These are phyloP conservation scores for Fonsecaea erecta DNA, from an alignment of 2,329 filamentous ascomycete species.

Conservation along the genomic window DNA sequence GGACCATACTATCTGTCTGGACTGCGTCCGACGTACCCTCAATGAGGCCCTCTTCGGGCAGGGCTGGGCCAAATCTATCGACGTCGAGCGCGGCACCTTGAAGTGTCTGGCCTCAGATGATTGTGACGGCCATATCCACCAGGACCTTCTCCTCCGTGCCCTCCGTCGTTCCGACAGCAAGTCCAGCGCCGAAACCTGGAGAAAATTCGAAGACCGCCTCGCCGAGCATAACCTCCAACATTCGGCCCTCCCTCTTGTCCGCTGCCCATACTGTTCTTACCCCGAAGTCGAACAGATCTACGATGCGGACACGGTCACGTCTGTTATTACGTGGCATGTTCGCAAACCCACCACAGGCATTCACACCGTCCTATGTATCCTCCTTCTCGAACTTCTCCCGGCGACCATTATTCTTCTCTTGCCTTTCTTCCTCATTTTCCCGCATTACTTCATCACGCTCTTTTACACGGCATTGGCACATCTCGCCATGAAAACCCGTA, in stretches of 20 bases:
- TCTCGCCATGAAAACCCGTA: slow-evolving; percentile 71
- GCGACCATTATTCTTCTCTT: slow-evolving; percentile 61
- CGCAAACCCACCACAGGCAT: slow-evolving; percentile 58
- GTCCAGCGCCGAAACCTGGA: slow-evolving; percentile 72
- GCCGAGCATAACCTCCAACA: slow-evolving; percentile 76
- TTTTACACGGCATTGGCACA: slow-evolving; percentile 67
- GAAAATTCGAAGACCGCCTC: slow-evolving; percentile 77
- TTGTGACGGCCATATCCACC: slow-evolving; percentile 74
- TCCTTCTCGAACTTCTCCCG: slow-evolving; percentile 52
- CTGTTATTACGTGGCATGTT: slow-evolving; percentile 61
- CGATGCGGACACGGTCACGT: slow-evolving; percentile 53
- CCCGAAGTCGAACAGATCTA: slow-evolving; percentile 84
- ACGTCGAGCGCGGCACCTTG: slow-evolving; percentile 72
- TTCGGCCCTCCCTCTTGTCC: slow-evolving; percentile 74
- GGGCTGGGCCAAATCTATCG: slow-evolving; percentile 81
- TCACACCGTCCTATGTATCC: slow-evolving; percentile 54
- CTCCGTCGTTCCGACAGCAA: slow-evolving; percentile 64
- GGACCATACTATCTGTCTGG: slow-evolving; percentile 59
- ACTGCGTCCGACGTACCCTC: slow-evolving; percentile 79
- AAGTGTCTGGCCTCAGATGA: slow-evolving; percentile 79
- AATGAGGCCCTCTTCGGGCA: slow-evolving; percentile 92
- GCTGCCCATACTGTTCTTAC: slow-evolving; percentile 90
- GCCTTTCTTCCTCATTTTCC: slow-evolving; percentile 57
- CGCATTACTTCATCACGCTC: slow-evolving; percentile 56
- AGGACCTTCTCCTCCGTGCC: slow-evolving; percentile 71